Evolutionary conservation across 2,329 filamentous ascomycete species (phyloP), one percentile per base, ranked within the genome.

Genomic region (Ophiocordyceps sinensis): DNA sequence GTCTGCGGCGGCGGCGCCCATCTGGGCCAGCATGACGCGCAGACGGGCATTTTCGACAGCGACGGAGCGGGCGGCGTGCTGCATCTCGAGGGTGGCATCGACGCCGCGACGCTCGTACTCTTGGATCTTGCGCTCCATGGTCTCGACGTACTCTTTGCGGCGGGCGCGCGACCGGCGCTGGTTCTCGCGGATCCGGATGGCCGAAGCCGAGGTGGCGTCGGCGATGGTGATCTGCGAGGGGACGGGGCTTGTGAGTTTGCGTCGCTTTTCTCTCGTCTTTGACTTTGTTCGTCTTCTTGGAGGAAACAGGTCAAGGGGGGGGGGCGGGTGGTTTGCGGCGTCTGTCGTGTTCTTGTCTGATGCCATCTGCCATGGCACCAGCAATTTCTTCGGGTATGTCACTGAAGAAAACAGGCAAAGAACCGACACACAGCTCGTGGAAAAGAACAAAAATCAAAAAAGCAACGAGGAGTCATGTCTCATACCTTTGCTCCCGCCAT

Each of bases 101-200:
- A 68, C 61, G 19, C 66, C 70, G 5, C 55, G 59, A n/a, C 54
- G 55, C 55, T 74, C 68, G 50, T 66, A 68, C 26, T 67, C 65
- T 17, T 60, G 59, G 29, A 75, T 45, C 36, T 62, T 62, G 19
- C 51, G 56, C 50, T 71, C 67, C 44, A 77, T 57, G 13, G 60
- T 60, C 39, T 66, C 62, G 42, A 74, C 55, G 43, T 68, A 67
- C 45, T 71, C 69, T 44, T 66, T 67, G 28, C 63, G 66, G 31
- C 71, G 68, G 26, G 66, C 68, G 30, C 72, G 64, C 14, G 66
- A 71, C 30, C 66, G 67, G 37, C 70, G 67, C 56, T 75, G 71
- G 52, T 71, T 74, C 46, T 72, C 64, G 47, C 69, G 64, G 47
- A 66, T 65, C 42, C 63, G 63, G 41, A 60, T 44, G 41, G 57